These are phyloP conservation scores for Goffeauzyma gilvescens DNA, from an alignment of 768 basidiomycete genomes.

Conservation along the genomic window DNA sequence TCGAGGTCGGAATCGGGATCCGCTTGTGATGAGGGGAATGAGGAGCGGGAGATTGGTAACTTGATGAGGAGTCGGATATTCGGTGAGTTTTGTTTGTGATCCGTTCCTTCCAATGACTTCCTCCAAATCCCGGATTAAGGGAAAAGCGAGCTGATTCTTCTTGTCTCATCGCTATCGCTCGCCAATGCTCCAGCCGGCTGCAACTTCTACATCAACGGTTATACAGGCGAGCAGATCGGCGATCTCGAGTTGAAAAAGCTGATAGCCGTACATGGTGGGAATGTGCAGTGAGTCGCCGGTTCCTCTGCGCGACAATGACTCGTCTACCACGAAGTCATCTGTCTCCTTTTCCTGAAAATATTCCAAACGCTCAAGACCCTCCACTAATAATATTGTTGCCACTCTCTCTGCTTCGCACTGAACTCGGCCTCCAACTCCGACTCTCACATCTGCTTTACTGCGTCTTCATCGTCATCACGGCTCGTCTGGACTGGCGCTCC, in stretches of 20 bases:
- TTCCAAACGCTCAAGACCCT: background rate
- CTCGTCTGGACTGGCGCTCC: background rate
- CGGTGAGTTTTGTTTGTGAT: conserved; percentile 2
- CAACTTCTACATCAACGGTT: conserved; percentile 11
- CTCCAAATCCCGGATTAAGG: background rate
- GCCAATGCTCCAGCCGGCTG: conserved; percentile 3
- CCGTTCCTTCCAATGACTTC: background rate
- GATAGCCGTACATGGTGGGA: conserved; percentile 9
- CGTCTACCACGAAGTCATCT: too few relatives aligned
- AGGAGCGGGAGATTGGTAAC: background rate
- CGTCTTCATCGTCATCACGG: too few relatives aligned
- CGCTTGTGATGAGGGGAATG: background rate
- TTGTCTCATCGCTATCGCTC: background rate
- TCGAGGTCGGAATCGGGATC: background rate
- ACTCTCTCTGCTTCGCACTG: too few relatives aligned
- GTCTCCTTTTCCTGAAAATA: background rate
- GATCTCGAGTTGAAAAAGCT: conserved; percentile 11
- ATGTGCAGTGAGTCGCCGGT: conserved; percentile 5
- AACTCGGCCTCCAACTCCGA: background rate
- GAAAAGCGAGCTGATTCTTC: background rate
- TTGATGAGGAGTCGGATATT: conserved; percentile 6
- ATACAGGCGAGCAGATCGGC: conserved; percentile 5
- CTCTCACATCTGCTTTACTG: too few relatives aligned
- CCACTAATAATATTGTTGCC: too few relatives aligned
- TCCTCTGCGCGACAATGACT: too few relatives aligned